Conservation (phyloP, 495 filamentous ascomycete species). For the Penicillium arizonense region DNA sequence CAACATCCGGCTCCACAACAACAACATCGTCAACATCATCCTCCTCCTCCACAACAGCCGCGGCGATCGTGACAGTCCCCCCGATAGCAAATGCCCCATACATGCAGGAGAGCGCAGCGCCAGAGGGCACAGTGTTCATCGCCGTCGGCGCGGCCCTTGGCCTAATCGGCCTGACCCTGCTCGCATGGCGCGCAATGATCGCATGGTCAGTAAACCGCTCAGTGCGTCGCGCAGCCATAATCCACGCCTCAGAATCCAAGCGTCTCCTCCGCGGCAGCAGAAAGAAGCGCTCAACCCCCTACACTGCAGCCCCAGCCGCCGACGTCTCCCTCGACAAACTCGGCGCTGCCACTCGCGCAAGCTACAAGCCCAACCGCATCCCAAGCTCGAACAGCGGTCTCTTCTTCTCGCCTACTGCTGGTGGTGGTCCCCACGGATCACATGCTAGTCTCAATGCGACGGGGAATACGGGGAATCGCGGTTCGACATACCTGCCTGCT, state of each 20-base stretch:
- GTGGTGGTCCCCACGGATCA: conserved; percentile 36
- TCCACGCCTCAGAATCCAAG: conserved; percentile 71
- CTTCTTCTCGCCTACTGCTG: conserved; percentile 94
- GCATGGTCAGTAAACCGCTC: conserved; percentile 91
- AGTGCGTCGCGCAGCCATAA: conserved; percentile 72
- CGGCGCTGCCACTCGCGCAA: conserved; percentile 33
- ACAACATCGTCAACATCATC: conserved; percentile 26
- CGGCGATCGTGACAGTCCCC: conserved; percentile 62
- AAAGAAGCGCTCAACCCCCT: conserved; percentile 37
- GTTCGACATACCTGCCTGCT: conserved; percentile 76
- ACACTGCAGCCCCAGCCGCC: conserved; percentile 38
- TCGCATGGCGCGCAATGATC: conserved; percentile 85
- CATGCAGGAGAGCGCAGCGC: conserved; percentile 88
- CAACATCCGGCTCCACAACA: conserved; percentile 23
- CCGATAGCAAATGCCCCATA: conserved; percentile 84
- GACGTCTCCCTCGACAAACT: conserved; percentile 60
- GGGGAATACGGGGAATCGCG: conserved; percentile 46
- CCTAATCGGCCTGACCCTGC: conserved; percentile 72
- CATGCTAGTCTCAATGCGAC: conserved; percentile 16
- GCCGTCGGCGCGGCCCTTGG: conserved; percentile 85
- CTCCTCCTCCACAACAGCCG: conserved; percentile 24
- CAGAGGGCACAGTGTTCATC: conserved; percentile 96
- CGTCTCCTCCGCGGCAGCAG: conserved; percentile 54
- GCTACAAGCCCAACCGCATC: conserved; percentile 44
- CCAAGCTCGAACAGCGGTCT: conserved; percentile 57